Evolutionary conservation across 1,284 basidiomycete genomes (phyloP).

Genomic region (Stygiomarasmius scandens): DNA sequence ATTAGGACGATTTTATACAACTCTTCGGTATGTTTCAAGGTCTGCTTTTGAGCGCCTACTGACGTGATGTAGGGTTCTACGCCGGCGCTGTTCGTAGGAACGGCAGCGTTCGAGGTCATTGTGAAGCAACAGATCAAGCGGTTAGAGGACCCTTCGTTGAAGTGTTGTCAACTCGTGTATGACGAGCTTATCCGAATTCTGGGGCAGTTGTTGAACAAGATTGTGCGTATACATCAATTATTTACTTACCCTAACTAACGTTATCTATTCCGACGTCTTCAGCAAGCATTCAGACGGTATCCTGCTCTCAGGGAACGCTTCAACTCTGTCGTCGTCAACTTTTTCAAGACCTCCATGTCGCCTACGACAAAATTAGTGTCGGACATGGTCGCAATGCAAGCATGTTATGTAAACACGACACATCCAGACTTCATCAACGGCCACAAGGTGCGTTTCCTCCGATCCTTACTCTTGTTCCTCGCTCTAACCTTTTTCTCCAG

Average conservation of each 20-base stretch:
- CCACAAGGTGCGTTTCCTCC: slow-evolving; percentile 67
- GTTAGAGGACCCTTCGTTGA: slow-evolving; percentile 90
- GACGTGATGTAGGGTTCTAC: slow-evolving; percentile 76
- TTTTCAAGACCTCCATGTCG: slow-evolving; percentile 92
- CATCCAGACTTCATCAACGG: slow-evolving; percentile 98
- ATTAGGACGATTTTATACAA: slow-evolving; percentile 96
- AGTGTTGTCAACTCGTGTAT: slow-evolving; percentile 94
- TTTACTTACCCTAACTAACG: slow-evolving; percentile 11
- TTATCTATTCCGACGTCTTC: slow-evolving; percentile 14
- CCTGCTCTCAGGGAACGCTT: slow-evolving; percentile 94
- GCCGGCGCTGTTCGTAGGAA: slow-evolving; percentile 94
- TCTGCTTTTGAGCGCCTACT: neutral
- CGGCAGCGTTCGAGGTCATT: slow-evolving; percentile 95
- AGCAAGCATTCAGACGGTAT: slow-evolving; percentile 95
- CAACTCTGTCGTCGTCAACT: slow-evolving; percentile 92
- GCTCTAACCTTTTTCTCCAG: slow-evolving; percentile 32
- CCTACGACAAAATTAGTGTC: slow-evolving; percentile 94
- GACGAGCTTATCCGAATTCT: slow-evolving; percentile 97
- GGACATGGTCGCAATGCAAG: slow-evolving; percentile 96
- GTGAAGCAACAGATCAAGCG: slow-evolving; percentile 99
- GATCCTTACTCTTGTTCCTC: slow-evolving; percentile 7
- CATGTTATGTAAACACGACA: slow-evolving; percentile 98
- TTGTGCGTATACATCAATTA: slow-evolving; percentile 62
- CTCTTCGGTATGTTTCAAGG: slow-evolving; percentile 71
- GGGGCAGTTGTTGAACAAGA: slow-evolving; percentile 85